Evolutionary conservation across 2,329 filamentous ascomycete genomes (phyloP), one percentile per base, ranked within the genome.

Genomic region (Lasiodiplodia citricola): DNA sequence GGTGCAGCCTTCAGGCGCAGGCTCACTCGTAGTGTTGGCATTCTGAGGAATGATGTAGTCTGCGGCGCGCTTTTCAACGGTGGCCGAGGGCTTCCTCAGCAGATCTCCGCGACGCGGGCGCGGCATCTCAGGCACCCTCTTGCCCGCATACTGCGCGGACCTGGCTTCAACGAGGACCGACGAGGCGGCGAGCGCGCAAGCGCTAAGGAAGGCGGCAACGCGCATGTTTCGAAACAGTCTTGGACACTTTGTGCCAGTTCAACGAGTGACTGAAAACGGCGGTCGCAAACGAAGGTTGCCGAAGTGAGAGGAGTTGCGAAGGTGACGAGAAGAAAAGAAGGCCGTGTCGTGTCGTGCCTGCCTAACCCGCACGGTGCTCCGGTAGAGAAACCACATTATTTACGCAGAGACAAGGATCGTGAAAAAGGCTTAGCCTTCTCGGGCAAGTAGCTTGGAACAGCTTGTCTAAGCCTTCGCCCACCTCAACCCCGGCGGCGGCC

Each of bases 11-110:
- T 18, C n/a, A 47, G 18, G 18, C 14, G 44, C 16, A 21, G 23
- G 54, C 75, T 23, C 70, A 76, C 75, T 79, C 38, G 77, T 77
- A n/a, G 80, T 82, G 68, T 80, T 79, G 13, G 73, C 74, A 64
- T 78, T 83, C 72, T 82, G 82, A 1, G 79, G 79, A 68, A 84
- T 79, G 28, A 83, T 76, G 55, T 31, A 57, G n/a, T 68, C 51
- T 6, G 41, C 41, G 51, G 66, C 66, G 35, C 57, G 56, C 57
- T 63, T 62, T 28, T 52, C 47, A 8, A 52, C 25, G 3, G n/a
- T 25, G 0, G 44, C 28, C 4, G 44, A 50, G 25, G 5, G 21
- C 35, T 68, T 52, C 38, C 67, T 71, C 66, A 71, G 65, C n/a
- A 74, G 71, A 54, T 70, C 70, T 47, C 70, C 74, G 37, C 73